Evolutionary conservation across 164 flowering plant genomes (phyloP).

Genomic region (Vitis rupestris): DNA sequence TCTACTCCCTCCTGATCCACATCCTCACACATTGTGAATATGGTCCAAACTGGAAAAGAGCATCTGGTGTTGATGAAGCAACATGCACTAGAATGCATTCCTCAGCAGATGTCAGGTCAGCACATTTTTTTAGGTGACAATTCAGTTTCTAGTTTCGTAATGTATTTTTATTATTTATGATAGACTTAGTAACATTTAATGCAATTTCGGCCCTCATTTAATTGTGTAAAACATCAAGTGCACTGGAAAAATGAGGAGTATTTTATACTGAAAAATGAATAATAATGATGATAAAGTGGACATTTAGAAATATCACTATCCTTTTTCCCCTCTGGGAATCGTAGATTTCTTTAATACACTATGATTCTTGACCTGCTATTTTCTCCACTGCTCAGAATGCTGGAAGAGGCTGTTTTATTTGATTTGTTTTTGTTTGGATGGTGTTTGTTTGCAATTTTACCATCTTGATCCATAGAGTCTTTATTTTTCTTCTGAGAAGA

Average conservation of each 20-base stretch:
- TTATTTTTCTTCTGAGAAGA: no score
- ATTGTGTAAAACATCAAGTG: conserved; percentile 2
- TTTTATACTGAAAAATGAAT: conserved; percentile 7
- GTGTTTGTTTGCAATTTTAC: no score
- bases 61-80: not conserved
- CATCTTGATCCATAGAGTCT: no score
- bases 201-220: conserved; percentile 4
- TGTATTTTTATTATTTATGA: not conserved
- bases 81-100: not conserved
- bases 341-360: no score
- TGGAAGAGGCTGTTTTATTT: no score
- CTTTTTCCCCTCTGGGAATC: not conserved
- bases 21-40: conserved; percentile 45
- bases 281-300: conserved; percentile 15
- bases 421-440: no score
- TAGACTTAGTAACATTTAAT: conserved; percentile 7
- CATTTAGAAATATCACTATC: not conserved
- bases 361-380: no score
- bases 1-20: conserved; percentile 52
- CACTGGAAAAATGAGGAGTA: not conserved
- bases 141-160: not conserved
- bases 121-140: not conserved
- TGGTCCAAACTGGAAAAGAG: not conserved
- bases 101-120: not conserved
- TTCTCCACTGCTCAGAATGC: no score